Conservation (phyloP, 768 basidiomycete genomes). For the Collybiopsis luxurians region DNA sequence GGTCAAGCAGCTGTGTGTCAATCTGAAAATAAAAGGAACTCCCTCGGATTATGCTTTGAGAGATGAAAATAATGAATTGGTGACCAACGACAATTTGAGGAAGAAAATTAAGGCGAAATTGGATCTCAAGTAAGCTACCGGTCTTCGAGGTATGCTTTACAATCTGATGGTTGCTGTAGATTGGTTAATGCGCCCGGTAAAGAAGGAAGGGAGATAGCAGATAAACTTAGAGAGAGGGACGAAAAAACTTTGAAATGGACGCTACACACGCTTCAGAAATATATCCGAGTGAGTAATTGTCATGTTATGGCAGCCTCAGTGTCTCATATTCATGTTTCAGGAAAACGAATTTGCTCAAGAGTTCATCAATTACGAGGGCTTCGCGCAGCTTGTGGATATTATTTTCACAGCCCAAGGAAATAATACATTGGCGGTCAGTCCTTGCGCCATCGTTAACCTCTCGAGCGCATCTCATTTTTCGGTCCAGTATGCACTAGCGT, state of each 20-base stretch:
- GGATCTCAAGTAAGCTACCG: constrained; percentile 63
- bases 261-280: constrained; percentile 76
- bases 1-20: constrained; percentile 77
- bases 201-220: constrained; percentile 75
- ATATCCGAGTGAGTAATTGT: constrained; percentile 58
- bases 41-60: constrained; percentile 73
- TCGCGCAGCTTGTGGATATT: constrained; percentile 66
- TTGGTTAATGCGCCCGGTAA: constrained; percentile 78
- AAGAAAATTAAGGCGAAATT: constrained; percentile 78
- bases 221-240: constrained; percentile 61
- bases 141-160: not conserved
- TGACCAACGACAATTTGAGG: constrained; percentile 84
- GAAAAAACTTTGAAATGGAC: constrained; percentile 63
- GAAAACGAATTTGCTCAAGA: constrained; percentile 82
- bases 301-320: not conserved
- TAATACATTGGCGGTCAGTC: constrained; percentile 74
- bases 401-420: constrained; percentile 74
- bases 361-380: constrained; percentile 72
- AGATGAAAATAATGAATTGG: constrained; percentile 79
- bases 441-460: not conserved
- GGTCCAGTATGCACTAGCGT: constrained; percentile 74
- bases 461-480: constrained; percentile 2
- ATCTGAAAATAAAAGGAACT: constrained; percentile 74
- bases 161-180: constrained; percentile 30
- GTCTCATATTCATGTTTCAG: constrained; percentile 35